Conservation (phyloP, 176 grass and related monocot species). For the Neostapfia colusana region DNA sequence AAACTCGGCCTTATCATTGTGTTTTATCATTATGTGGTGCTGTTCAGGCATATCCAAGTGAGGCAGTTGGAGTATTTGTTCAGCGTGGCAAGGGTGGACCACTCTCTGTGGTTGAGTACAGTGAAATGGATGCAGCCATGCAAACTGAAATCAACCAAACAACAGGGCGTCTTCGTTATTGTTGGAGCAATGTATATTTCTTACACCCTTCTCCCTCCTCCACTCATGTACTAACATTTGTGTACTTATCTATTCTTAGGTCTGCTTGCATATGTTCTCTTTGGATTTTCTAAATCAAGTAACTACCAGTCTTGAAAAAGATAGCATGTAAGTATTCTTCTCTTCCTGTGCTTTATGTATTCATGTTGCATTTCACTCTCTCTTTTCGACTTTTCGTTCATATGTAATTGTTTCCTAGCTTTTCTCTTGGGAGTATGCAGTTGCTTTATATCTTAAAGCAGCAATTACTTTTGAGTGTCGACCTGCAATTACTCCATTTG, state of each 20-base stretch:
- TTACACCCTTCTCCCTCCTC: background rate
- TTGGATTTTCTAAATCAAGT: slow-evolving; percentile 95
- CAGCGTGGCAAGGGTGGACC: slow-evolving; percentile 75
- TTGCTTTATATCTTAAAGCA: slow-evolving; percentile 1
- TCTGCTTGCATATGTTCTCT: slow-evolving; percentile 92
- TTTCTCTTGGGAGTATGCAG: slow-evolving; percentile 2
- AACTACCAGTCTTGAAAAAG: slow-evolving; percentile 81
- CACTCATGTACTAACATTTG: slow-evolving; percentile 2
- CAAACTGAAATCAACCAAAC: slow-evolving; percentile 78
- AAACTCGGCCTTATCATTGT: too few relatives aligned
- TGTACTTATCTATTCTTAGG: slow-evolving; percentile 40
- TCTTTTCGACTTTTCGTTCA: background rate
- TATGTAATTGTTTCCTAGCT: slow-evolving; percentile 4
- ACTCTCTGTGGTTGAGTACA: slow-evolving; percentile 74
- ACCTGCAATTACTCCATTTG: slow-evolving; percentile 14
- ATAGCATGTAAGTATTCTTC: slow-evolving; percentile 71
- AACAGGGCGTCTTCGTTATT: slow-evolving; percentile 75
- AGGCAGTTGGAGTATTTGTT: slow-evolving; percentile 88
- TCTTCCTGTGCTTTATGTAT: slow-evolving; percentile 17
- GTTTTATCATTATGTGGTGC: slow-evolving; percentile 15
- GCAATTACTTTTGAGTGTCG: slow-evolving; percentile 7
- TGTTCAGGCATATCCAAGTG: slow-evolving; percentile 66
- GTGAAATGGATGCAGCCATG: slow-evolving; percentile 81
- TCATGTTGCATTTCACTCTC: slow-evolving; percentile 11
- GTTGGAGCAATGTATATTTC: slow-evolving; percentile 82